phyloP scores from a whole-genome alignment of 257 asterid species.

The Nicotiana obtusifolia region DNA sequence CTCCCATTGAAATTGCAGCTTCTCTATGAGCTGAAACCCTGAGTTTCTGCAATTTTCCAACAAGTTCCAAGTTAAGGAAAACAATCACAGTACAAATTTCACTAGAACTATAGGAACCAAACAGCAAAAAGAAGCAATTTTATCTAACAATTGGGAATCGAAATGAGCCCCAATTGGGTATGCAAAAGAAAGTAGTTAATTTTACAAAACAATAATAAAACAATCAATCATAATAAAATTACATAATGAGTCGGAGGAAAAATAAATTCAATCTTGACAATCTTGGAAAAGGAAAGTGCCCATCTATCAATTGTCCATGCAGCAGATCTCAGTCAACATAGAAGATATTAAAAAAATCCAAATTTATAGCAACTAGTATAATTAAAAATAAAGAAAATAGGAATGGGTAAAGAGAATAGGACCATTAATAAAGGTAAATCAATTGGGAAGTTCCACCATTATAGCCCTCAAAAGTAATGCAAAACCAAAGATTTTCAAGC shows the following conservation, averaged over 20 bases:
- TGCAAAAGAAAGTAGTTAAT: background rate
- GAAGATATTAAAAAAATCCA: background rate
- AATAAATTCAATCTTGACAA: background rate
- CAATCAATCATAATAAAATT: background rate
- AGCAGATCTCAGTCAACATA: background rate
- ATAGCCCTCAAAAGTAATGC: background rate
- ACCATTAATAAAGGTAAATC: background rate
- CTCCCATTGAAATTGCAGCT: constrained; percentile 22
- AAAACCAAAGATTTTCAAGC: background rate
- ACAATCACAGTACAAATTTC: background rate
- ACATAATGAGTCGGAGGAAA: background rate
- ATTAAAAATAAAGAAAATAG: background rate
- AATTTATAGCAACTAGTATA: background rate
- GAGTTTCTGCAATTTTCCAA: constrained; percentile 23
- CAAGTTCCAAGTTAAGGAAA: background rate
- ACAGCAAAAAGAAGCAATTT: background rate
- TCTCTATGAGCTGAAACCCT: constrained; percentile 15
- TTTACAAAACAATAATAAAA: background rate
- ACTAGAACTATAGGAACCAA: background rate
- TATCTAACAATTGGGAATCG: too few relatives aligned
- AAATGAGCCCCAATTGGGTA: background rate
- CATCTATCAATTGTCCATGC: background rate
- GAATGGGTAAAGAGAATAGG: background rate
- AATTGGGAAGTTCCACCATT: background rate
- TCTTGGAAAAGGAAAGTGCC: background rate